These are phyloP conservation scores for Colletotrichum sojae DNA, from an alignment of 2,329 filamentous ascomycete species.

Conservation along the genomic window DNA sequence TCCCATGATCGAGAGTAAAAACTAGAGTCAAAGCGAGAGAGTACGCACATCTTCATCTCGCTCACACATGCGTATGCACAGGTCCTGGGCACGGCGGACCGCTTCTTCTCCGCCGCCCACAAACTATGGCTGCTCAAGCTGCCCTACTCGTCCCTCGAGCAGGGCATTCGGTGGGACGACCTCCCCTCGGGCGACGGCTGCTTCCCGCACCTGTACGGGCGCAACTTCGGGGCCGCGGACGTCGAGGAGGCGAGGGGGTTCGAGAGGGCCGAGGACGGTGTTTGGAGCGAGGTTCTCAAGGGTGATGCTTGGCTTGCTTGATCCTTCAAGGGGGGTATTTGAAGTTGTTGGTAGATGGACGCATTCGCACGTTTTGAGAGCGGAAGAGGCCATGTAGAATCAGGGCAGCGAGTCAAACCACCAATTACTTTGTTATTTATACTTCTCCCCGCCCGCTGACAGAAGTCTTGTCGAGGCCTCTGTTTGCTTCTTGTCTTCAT, in stretches of 20 bases:
- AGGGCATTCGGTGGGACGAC: conserved; percentile 70
- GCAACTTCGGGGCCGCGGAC: conserved; percentile 67
- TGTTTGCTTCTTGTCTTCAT: not conserved
- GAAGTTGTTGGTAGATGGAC: not conserved
- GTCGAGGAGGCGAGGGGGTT: conserved; percentile 64
- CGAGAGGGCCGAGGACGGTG: conserved; percentile 56
- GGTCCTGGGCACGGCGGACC: conserved; percentile 60
- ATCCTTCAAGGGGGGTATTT: too few relatives aligned
- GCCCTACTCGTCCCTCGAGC: conserved; percentile 60
- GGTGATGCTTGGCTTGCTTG: conserved; percentile 55
- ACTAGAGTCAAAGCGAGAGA: too few relatives aligned
- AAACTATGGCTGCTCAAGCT: conserved; percentile 69
- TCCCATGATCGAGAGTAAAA: too few relatives aligned
- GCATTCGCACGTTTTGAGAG: not conserved
- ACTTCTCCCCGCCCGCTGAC: too few relatives aligned
- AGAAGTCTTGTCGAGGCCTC: too few relatives aligned
- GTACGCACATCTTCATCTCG: not conserved
- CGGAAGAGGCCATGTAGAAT: too few relatives aligned
- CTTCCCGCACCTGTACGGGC: conserved; percentile 68
- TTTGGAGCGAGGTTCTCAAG: conserved; percentile 63
- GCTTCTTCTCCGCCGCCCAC: conserved; percentile 58
- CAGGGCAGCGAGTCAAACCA: too few relatives aligned
- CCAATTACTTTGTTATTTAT: too few relatives aligned
- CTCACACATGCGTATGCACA: conserved; percentile 45
- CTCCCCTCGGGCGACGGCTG: conserved; percentile 61